Evolutionary conservation across 495 filamentous ascomycete genomes (phyloP), one percentile per base, ranked within the genome.

Genomic region (Penicillium macrosclerotiorum): DNA sequence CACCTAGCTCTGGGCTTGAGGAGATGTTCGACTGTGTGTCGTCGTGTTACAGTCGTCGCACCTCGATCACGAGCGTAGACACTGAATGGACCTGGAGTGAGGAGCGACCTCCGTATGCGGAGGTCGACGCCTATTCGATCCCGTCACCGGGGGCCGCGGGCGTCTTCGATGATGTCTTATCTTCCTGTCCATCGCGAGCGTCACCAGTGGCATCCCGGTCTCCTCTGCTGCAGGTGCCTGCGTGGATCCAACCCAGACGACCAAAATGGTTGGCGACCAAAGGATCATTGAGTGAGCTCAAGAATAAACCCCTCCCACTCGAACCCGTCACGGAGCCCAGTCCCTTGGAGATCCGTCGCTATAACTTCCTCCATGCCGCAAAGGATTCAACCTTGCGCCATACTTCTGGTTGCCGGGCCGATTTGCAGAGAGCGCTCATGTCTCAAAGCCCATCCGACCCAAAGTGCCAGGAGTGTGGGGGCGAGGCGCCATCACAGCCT

Each of bases 301-400:
- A 62, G 37, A 72, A 76, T 16, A 77, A 76, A 33, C 71, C 74
- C n/a, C 55, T 77, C n/a, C 74, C 75, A 4, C 62, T 61, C 14
- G 71, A 69, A 13, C 74, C 75, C 20, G 52, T 59, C 0, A 51
- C 57, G 34, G 54, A 52, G 37, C 49, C 69, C 43, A 56, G 59
- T 5, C 67, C 72, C 8, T 51, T 68, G 3, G 51, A 53, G 3
- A 41, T 68, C 11, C 57, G 61, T 20, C 56, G 49, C 20, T 46
- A 47, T 18, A 19, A 37, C 17, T 34, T 29, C 20, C n/a, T n/a
- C n/a, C n/a, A n/a, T n/a, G n/a, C n/a, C n/a, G n/a, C n/a, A n/a
- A n/a, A n/a, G n/a, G n/a, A n/a, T n/a, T n/a, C n/a, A n/a, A n/a
- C n/a, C n/a, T n/a, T n/a, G n/a, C n/a, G n/a, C n/a, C n/a, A n/a